Conservation (phyloP, 306 rosid species). For the Comarum palustre region DNA sequence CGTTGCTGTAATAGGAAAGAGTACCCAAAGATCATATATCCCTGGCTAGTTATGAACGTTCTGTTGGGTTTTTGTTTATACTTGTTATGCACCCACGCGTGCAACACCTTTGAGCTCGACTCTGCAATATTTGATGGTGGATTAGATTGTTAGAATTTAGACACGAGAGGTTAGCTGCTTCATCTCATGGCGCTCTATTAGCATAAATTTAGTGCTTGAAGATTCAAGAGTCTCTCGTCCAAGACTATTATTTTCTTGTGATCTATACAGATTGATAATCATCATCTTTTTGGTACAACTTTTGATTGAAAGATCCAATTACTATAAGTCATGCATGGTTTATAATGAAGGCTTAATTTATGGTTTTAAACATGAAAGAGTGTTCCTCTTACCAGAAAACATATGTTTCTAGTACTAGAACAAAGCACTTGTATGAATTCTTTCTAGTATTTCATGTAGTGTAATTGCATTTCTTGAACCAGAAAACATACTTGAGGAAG, state of each 20-base stretch:
- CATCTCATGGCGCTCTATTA: background rate
- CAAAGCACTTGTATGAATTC: too few relatives aligned
- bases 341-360: background rate
- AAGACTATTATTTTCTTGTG: background rate
- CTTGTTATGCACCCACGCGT: background rate
- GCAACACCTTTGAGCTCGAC: background rate
- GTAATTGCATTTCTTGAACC: background rate
- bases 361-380: background rate
- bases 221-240: background rate
- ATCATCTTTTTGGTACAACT: too few relatives aligned
- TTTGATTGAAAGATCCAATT: background rate
- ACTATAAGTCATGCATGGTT: background rate
- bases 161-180: background rate
- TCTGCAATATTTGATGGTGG: background rate
- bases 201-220: too few relatives aligned
- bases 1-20: background rate
- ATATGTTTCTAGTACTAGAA: too few relatives aligned
- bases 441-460: background rate
- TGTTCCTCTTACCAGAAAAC: background rate
- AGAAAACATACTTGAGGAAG: background rate
- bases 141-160: conserved; percentile 6
- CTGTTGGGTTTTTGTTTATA: background rate
- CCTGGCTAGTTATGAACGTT: background rate
- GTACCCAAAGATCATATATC: background rate
- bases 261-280: background rate